Percentiles rank a stretch among this genome's conserved stretches.
These are phyloP conservation scores for Pseudogymnoascus sp. DNA, from an alignment of 2,329 filamentous ascomycete genomes.

Conservation along the genomic window DNA sequence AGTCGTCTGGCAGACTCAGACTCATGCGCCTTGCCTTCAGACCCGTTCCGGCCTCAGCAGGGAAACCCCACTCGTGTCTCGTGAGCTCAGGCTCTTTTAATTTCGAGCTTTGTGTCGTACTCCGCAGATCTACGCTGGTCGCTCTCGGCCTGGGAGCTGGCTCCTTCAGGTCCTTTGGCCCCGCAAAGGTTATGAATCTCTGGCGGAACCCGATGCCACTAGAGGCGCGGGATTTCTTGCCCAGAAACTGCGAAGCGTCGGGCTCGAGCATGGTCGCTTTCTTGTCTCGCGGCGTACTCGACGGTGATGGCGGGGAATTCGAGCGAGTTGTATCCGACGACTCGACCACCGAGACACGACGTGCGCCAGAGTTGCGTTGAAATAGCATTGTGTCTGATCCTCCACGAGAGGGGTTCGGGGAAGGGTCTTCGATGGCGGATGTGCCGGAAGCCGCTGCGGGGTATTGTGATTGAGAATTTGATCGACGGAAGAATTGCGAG, in stretches of 20 bases:
- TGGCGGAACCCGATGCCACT: constrained; percentile 24
- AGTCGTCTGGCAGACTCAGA: constrained; percentile 65
- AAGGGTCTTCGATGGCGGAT: neutral
- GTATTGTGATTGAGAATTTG: neutral
- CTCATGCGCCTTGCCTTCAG: constrained; percentile 75
- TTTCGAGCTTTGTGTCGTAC: constrained; percentile 11
- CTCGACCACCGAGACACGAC: constrained; percentile 41
- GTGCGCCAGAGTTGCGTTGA: constrained; percentile 25
- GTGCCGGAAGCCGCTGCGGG: neutral
- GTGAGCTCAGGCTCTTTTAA: constrained; percentile 27
- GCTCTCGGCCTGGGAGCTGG: constrained; percentile 17
- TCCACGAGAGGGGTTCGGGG: constrained; percentile 12
- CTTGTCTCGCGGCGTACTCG: constrained; percentile 18
- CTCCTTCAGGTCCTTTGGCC: constrained; percentile 14
- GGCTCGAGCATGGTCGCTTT: constrained; percentile 16
- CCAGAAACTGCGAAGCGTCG: constrained; percentile 30
- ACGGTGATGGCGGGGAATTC: constrained; percentile 45
- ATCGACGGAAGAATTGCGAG: constrained; percentile 35
- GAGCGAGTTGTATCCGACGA: constrained; percentile 41
- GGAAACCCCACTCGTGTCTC: constrained; percentile 49
- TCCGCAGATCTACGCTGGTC: constrained; percentile 24
- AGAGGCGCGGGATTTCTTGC: constrained; percentile 39
- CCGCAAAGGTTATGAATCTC: constrained; percentile 18
- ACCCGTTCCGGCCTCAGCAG: constrained; percentile 64
- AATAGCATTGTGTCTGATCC: constrained; percentile 25